These are phyloP conservation scores for Pseudoscleropodium purum DNA, from an alignment of 225 moss, liverwort and hornwort species.

Conservation along the genomic window DNA sequence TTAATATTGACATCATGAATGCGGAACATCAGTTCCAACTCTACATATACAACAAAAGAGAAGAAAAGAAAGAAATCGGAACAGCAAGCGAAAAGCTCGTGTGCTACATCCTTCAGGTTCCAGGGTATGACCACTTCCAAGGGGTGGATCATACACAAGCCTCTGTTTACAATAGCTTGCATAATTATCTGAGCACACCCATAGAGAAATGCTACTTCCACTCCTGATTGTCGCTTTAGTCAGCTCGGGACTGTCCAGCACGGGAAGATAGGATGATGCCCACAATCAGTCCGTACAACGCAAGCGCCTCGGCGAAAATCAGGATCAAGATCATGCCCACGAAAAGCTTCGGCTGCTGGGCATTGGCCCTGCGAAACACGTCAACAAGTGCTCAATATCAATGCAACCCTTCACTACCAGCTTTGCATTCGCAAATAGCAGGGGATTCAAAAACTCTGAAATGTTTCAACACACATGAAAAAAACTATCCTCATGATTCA, in stretches of 20 bases:
- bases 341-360: conserved; percentile 84
- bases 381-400: neutral
- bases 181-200: neutral
- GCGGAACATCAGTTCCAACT: conserved; percentile 3
- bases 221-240: neutral
- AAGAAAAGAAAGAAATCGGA: neutral
- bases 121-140: neutral
- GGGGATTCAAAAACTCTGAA: too few species aligned
- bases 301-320: conserved; percentile 83
- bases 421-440: neutral
- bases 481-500: neutral
- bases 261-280: conserved; percentile 84
- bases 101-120: neutral
- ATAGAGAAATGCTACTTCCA: neutral
- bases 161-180: neutral
- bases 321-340: conserved; percentile 90
- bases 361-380: conserved; percentile 47
- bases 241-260: conserved; percentile 65
- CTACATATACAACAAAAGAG: neutral
- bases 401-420: neutral
- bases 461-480: neutral
- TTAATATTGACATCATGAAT: conserved; percentile 4
- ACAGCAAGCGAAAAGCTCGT: neutral
- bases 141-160: neutral
- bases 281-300: conserved; percentile 76